These are phyloP conservation scores for Candida vartiovaarae DNA, from an alignment of 805 yeast genomes.

Conservation along the genomic window DNA sequence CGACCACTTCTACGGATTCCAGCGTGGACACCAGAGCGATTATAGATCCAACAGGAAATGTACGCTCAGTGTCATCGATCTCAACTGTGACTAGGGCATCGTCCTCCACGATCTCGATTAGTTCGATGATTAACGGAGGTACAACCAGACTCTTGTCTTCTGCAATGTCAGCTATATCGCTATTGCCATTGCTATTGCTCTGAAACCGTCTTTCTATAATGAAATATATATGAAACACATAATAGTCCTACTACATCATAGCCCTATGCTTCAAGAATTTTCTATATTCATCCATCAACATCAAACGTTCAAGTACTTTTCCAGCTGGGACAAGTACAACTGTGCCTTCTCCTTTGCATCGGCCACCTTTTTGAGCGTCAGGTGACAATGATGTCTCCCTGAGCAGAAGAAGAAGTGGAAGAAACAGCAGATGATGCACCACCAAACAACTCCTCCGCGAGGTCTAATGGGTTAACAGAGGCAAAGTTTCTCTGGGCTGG, in stretches of 20 bases:
- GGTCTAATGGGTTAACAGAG: slow-evolving; percentile 15
- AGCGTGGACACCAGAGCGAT: too few species aligned
- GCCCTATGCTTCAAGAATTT: too few species aligned
- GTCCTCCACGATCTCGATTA: too few species aligned
- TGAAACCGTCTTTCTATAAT: background rate
- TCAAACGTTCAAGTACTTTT: slow-evolving; percentile 5
- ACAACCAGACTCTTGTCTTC: too few species aligned
- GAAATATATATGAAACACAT: background rate
- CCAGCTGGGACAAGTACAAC: slow-evolving; percentile 15
- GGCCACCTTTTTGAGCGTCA: slow-evolving; percentile 31
- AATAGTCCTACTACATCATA: background rate
- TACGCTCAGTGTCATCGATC: too few species aligned
- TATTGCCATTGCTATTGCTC: too few species aligned
- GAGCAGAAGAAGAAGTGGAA: slow-evolving; percentile 10
- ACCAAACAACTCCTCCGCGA: slow-evolving; percentile 22
- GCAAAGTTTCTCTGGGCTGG: slow-evolving; percentile 10
- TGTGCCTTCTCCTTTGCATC: slow-evolving; percentile 43
- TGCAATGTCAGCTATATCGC: too few species aligned
- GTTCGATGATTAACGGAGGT: too few species aligned
- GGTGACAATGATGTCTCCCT: slow-evolving; percentile 28
- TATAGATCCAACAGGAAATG: too few species aligned
- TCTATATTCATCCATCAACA: background rate
- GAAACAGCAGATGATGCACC: slow-evolving; percentile 10
- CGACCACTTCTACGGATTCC: too few species aligned
- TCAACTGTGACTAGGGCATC: too few species aligned